Base-by-base conservation (phyloP, 2,329 filamentous ascomycete species). In the Cyphellophora europaea region DNA sequence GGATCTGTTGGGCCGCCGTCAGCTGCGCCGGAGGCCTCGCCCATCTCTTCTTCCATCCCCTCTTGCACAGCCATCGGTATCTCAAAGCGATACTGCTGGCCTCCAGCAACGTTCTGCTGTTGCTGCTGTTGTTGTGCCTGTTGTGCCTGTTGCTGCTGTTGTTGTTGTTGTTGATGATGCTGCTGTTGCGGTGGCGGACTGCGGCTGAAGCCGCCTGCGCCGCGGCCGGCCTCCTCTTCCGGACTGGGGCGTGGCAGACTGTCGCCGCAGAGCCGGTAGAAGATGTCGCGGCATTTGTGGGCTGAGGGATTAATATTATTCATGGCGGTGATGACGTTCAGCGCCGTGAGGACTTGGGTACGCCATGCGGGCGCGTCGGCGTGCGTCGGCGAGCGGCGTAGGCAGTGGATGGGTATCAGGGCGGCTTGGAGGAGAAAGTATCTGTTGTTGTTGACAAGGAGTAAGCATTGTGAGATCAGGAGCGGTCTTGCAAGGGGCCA, bases 381-480 rank as follows among this genome's bases (percentile, higher is more conserved):
- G 17, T 45, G 43, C 5, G 27, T 19, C 6, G 62, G 59, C 23
- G 60, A 58, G 4, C 58, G 63, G 51, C 62, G 61, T 15, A 66
- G 51, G 37, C 61, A 59, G 31, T 65, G 58, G 16, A 64, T 57
- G 2, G 62, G 62, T 32, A 66, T 63, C 2, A 65, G 44, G 15
- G 54, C 61, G 10, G 62, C 62, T 50, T 66, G 62, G 45, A 66
- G 65, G 23, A 66, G 55, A 45, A 65, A 65, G 44, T 65, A 64
- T 34, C 41, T 43, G 25, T 27, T 3, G 21, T 32, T 16, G 15
- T 6, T 11, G 15, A 14, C n/a, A n/a, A 14, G 16, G 25, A 5
- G 10, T 35, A 29, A 34, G 32, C 4, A 27, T 27, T 27, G 4
- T 27, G 27, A 19, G 5, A n/a, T 6, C 16, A 14, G 15, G 27